Base-by-base conservation (phyloP, 192 early-diverging fungal genomes). In the Cetraspora pellucida region DNA sequence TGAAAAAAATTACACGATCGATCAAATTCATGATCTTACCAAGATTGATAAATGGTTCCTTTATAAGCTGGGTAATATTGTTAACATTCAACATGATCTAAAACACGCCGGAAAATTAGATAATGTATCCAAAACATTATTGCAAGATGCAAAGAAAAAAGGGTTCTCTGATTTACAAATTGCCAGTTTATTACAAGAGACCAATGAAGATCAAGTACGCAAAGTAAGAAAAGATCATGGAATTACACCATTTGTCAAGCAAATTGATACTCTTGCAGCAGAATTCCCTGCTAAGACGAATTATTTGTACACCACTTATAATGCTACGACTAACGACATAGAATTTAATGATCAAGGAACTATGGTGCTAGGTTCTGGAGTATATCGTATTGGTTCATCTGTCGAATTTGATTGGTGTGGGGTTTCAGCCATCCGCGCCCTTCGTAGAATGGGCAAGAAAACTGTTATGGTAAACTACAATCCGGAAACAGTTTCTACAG, bases 361-460 rank as follows among this genome's bases (percentile, higher is more conserved):
- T 23, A 98, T 98, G 95, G 97, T 99, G 44, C 85, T 99, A 23
- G 97, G 97, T 31, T 94, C 92, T 9, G 97, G 97, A 69, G 97
- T 99, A 0, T 99, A 99, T 87, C 93, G 97, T 77, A 99, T 99
- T 67, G 97, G 97, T 43, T 93, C 90, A 14, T 97, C 94, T 75
- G 96, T 98, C n/a, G 96, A 99, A 83, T 98, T 98, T 81, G 96
- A 99, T 80, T 98, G 97, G 97, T 99, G 97, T 78, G 97, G 94
- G 30, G 97, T 99, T 46, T 91, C 94, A 49, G 94, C 95, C 55
- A 97, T 99, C 71, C 95, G 96, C 70, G 94, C 96, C 27, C 89
- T 99, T 64, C 94, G 96, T 64, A 89, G 90, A 55, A 87, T 87
- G 77, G 89, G 90, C 25, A 85, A 91, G 85, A 97, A 99, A 89